Base-by-base conservation (phyloP, 441 rosid species). In the Pelargonium citronellum region DNA sequence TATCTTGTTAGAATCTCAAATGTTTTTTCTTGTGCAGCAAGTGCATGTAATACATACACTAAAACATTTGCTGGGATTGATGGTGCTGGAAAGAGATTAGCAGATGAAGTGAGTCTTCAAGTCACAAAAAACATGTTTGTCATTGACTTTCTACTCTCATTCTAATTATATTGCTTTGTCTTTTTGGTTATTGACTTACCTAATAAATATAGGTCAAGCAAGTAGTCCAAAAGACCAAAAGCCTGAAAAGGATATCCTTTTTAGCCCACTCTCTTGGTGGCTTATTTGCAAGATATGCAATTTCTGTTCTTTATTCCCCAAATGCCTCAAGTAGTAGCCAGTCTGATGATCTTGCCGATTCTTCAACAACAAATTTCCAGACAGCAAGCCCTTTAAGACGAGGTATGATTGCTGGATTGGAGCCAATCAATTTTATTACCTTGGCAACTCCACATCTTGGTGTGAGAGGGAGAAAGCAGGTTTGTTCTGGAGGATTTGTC, bases 221-320 rank as follows among this genome's bases (percentile, higher is more conserved):
- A 89, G 83, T 91, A 77, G 88, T 88, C 27, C 79, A 84, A 73
- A 88, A 84, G 85, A 85, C 82, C 39, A 82, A 82, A 17, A 78
- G 85, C 75, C 83, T 93, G 71, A 91, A 86, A 80, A 89, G 76
- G 87, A 89, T 93, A 64, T 93, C 98, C 72, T 86, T 93, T 81
- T 71, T 93, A 68, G 96, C 98, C 67, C 98, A 93, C 83, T 93
- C 98, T 74, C 96, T 93, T n/a, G 98, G 98, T 46, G 98, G 98
- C 37, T 81, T 93, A 83, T 88, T 93, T 84, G 92, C 96, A 63
- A 86, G 98, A 86, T 80, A 88, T 81, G 97, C 98, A 60, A 75
- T 88, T 72, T 81, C 84, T 57, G 83, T 83, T 63, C 92, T 93
- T 41, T 89, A 87, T 75, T 79, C 91, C 12, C 77, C 89, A 74